phyloP scores from a whole-genome alignment of 1,139 yeast genomes.

The Yamadazyma atlantica region DNA sequence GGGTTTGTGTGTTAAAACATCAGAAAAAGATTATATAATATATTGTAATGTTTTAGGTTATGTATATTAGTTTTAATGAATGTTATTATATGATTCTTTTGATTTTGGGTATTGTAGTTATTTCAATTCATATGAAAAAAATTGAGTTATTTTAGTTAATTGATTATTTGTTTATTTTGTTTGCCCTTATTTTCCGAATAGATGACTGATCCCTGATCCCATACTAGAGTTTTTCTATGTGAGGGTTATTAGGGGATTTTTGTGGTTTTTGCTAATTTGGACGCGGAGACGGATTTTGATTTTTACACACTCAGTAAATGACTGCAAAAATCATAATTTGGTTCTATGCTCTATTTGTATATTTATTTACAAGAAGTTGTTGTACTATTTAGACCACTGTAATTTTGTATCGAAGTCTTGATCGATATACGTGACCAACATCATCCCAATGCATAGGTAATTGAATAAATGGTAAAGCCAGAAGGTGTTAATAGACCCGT shows the following conservation, averaged over 20 bases:
- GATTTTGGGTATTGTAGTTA: not conserved
- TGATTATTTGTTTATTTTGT: no score
- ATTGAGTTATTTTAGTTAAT: no score
- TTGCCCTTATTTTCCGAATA: not conserved
- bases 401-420: not conserved
- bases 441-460: slow-evolving; percentile 32
- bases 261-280: not conserved
- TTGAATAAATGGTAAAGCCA: slow-evolving; percentile 72
- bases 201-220: not conserved
- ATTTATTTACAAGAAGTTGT: not conserved
- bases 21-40: slow-evolving; percentile 3
- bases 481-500: slow-evolving; percentile 68
- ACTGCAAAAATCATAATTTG: not conserved
- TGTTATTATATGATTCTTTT: slow-evolving; percentile 12
- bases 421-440: slow-evolving; percentile 3
- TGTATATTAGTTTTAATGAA: slow-evolving; percentile 16
- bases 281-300: not conserved
- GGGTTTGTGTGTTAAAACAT: slow-evolving; percentile 1
- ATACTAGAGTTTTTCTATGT: no score
- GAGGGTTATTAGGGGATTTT: not conserved
- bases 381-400: not conserved
- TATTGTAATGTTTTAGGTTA: slow-evolving; percentile 7
- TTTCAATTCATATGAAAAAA: no score
- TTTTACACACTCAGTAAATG: not conserved
- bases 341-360: not conserved